Evolutionary conservation across 139 green algal species (phyloP).

Genomic region (Tetradesmus lagerheimii): DNA sequence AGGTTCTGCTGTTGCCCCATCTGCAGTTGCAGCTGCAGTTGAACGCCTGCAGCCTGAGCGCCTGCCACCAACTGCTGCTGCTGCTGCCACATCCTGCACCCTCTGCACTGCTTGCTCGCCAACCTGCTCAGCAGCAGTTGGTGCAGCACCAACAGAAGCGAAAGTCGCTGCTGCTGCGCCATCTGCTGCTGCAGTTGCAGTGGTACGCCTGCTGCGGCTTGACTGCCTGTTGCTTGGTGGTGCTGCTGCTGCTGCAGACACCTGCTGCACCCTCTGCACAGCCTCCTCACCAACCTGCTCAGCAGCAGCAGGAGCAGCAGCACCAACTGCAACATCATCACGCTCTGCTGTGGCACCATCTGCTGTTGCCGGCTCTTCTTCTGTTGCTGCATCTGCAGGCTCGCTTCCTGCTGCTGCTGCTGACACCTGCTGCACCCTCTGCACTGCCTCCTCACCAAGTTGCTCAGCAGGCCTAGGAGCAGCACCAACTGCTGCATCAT

Average conservation of each 20-base stretch:
- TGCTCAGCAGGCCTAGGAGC: not conserved
- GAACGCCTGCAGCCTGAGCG: not conserved
- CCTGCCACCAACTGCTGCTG: no score
- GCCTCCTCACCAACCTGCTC: no score
- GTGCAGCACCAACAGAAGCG: no score
- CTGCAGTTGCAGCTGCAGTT: slow-evolving; percentile 13
- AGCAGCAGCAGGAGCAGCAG: not conserved
- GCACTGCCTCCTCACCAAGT: not conserved
- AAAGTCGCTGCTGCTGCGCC: no score
- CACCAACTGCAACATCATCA: not conserved
- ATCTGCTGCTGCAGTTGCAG: no score
- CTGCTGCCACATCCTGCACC: no score
- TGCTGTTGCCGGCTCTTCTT: not conserved
- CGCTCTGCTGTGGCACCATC: not conserved
- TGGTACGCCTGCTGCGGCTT: no score
- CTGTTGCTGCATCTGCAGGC: not conserved
- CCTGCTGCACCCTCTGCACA: not conserved
- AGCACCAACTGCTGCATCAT: not conserved
- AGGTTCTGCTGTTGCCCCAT: not conserved
- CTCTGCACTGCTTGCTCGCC: no score
- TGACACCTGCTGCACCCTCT: not conserved
- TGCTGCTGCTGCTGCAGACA: not conserved
- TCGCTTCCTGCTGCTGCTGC: not conserved
- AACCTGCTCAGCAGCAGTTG: no score
- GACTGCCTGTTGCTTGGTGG: no score